These are phyloP conservation scores for Gossypium stocksii DNA, from an alignment of 345 rosid genomes.

Conservation along the genomic window DNA sequence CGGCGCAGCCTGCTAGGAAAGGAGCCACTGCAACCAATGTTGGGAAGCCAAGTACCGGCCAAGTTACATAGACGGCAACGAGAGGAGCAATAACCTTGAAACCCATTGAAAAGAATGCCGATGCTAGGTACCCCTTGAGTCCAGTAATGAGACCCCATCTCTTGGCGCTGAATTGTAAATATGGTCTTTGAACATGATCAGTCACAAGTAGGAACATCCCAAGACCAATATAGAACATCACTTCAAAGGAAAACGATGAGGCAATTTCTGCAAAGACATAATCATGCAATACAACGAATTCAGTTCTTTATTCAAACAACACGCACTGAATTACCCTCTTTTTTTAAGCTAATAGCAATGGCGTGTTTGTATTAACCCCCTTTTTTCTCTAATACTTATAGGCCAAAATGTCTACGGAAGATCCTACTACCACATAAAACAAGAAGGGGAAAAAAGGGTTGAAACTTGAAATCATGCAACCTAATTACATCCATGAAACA, in stretches of 20 bases:
- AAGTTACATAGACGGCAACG: constrained; percentile 49
- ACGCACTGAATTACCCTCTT: background rate
- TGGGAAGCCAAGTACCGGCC: constrained; percentile 69
- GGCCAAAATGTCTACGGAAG: too few species aligned
- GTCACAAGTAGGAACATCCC: constrained; percentile 58
- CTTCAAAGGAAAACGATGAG: constrained; percentile 55
- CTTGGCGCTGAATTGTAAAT: constrained; percentile 72
- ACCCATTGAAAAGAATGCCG: constrained; percentile 63
- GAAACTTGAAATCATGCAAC: too few species aligned
- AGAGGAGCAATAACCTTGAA: constrained; percentile 61
- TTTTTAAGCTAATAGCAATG: background rate
- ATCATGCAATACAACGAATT: background rate
- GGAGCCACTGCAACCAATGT: constrained; percentile 68
- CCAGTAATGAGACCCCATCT: constrained; percentile 93
- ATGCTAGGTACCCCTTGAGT: constrained; percentile 61
- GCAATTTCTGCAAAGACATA: constrained; percentile 48
- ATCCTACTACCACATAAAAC: too few species aligned
- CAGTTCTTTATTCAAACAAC: background rate
- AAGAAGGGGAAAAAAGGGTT: too few species aligned
- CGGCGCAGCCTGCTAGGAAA: constrained; percentile 68
- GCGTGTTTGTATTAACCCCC: background rate
- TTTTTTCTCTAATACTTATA: background rate
- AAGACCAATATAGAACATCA: constrained; percentile 67
- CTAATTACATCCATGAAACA: too few species aligned
- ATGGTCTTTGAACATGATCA: constrained; percentile 69